These are phyloP conservation scores for Harringtonia lauricola DNA, from an alignment of 2,329 filamentous ascomycete species.

Conservation along the genomic window DNA sequence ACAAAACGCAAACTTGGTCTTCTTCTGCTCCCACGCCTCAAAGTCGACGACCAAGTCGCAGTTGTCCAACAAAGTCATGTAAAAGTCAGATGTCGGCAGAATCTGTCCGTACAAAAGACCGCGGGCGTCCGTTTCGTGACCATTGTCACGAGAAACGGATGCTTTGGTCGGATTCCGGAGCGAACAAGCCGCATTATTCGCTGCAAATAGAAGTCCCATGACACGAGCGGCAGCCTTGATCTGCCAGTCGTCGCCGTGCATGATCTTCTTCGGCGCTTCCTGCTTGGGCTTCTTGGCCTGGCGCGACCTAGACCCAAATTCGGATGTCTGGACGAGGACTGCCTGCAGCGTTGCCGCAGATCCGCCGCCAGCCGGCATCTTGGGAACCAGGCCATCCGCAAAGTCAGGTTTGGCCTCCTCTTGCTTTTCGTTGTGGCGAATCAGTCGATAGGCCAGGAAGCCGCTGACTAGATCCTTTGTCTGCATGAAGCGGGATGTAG, in stretches of 20 bases:
- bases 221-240: constrained; percentile 70
- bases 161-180: constrained; percentile 15
- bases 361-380: constrained; percentile 50
- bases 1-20: constrained; percentile 73
- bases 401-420: constrained; percentile 48
- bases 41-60: constrained; percentile 80
- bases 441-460: constrained; percentile 73
- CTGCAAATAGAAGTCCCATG: constrained; percentile 70
- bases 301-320: constrained; percentile 21
- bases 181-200: constrained; percentile 49
- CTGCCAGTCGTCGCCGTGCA: constrained; percentile 83
- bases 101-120: constrained; percentile 47
- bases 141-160: neutral
- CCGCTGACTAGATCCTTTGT: constrained; percentile 67
- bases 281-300: constrained; percentile 40
- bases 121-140: constrained; percentile 27
- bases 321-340: constrained; percentile 46
- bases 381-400: constrained; percentile 60
- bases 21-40: constrained; percentile 71
- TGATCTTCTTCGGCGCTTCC: constrained; percentile 38
- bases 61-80: constrained; percentile 77
- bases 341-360: constrained; percentile 65
- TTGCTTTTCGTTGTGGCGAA: constrained; percentile 58
- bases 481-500: constrained; percentile 55
- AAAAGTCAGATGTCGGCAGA: constrained; percentile 74